Percentiles rank a stretch among this genome's conserved stretches.
phyloP scores from a whole-genome alignment of 306 rosid genomes.

The Erythrophleum fordii region DNA sequence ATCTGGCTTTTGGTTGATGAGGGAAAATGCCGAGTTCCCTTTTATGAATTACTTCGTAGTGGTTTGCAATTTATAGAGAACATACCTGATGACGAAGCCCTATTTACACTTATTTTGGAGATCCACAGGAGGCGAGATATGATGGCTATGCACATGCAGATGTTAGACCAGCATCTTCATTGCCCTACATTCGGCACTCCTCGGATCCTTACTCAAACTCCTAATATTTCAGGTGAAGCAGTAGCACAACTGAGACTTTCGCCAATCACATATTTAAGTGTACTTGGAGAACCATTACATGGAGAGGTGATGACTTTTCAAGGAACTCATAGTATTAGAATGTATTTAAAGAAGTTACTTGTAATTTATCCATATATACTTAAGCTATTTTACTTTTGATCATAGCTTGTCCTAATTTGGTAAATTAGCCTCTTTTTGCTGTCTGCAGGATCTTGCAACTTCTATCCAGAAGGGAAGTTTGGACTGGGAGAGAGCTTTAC shows the following conservation, averaged over 20 bases:
- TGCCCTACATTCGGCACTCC: slow-evolving; percentile 97
- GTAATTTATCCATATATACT: slow-evolving; percentile 24
- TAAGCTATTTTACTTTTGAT: slow-evolving; percentile 32
- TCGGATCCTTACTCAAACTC: slow-evolving; percentile 73
- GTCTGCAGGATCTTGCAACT: slow-evolving; percentile 76
- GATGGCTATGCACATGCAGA: slow-evolving; percentile 99
- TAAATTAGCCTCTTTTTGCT: slow-evolving; percentile 39
- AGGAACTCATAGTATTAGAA: slow-evolving; percentile 30
- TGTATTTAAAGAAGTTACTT: slow-evolving; percentile 4
- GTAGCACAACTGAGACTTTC: slow-evolving; percentile 71
- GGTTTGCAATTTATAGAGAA: slow-evolving; percentile 94
- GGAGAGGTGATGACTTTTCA: slow-evolving; percentile 82
- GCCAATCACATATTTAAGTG: slow-evolving; percentile 93
- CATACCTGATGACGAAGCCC: slow-evolving; percentile 92
- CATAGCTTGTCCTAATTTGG: slow-evolving; percentile 24
- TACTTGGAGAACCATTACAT: slow-evolving; percentile 94
- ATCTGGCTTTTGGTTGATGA: slow-evolving; percentile 96
- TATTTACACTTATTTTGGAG: slow-evolving; percentile 93
- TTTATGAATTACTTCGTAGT: slow-evolving; percentile 89
- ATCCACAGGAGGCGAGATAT: slow-evolving; percentile 96
- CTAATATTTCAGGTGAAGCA: slow-evolving; percentile 69
- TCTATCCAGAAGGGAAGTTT: slow-evolving; percentile 91
- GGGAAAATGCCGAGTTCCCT: slow-evolving; percentile 92
- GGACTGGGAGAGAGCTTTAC: slow-evolving; percentile 99
- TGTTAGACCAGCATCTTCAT: slow-evolving; percentile 98